Evolutionary conservation across 176 grass and related monocot species (phyloP).

Genomic region (Oryza longistaminata): DNA sequence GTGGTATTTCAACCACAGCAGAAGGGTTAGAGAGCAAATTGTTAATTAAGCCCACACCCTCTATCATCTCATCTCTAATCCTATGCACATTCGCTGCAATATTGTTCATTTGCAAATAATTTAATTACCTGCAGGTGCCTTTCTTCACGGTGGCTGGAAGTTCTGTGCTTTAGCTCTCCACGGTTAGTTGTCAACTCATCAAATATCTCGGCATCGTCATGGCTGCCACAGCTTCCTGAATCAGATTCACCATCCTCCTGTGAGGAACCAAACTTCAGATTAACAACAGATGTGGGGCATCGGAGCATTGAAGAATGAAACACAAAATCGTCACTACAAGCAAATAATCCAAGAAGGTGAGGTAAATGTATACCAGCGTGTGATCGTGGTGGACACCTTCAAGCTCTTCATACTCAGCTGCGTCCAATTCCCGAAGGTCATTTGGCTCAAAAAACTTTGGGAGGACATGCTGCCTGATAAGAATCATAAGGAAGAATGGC

Average conservation of each 20-base stretch:
- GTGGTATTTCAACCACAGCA: constrained; percentile 27
- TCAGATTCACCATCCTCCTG: constrained; percentile 52
- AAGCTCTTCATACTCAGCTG: constrained; percentile 92
- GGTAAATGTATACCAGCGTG: constrained; percentile 40
- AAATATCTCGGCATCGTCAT: constrained; percentile 72
- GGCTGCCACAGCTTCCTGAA: constrained; percentile 35
- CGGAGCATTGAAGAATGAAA: background rate
- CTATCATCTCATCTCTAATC: background rate
- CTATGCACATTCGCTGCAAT: background rate
- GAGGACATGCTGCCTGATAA: constrained; percentile 72
- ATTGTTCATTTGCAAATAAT: background rate
- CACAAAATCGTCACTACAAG: background rate
- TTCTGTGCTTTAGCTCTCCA: constrained; percentile 79
- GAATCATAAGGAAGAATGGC: constrained; percentile 89
- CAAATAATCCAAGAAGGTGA: background rate
- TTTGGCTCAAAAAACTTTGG: constrained; percentile 76
- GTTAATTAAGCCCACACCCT: background rate
- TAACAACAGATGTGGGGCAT: background rate
- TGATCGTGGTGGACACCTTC: constrained; percentile 42
- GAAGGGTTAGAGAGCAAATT: constrained; percentile 6
- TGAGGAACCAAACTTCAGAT: background rate
- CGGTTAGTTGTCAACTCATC: constrained; percentile 83
- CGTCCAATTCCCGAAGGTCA: constrained; percentile 71
- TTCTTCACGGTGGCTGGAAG: constrained; percentile 51
- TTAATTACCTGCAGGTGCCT: constrained; percentile 63